Conservation (phyloP, 495 filamentous ascomycete genomes). For the Cryomyces antarcticus region DNA sequence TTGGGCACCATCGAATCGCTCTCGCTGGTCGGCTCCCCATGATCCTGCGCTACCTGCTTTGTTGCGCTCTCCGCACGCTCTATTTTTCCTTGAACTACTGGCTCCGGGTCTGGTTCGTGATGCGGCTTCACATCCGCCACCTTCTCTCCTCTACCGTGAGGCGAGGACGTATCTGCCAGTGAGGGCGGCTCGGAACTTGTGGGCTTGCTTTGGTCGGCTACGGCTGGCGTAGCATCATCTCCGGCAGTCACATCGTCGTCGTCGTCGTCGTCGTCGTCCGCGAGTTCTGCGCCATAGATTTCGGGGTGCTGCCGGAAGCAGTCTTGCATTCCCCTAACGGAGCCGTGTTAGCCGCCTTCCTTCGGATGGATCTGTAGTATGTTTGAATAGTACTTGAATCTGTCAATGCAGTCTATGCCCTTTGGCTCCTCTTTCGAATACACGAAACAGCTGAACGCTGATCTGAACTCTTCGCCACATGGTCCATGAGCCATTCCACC, state of each 20-base stretch:
- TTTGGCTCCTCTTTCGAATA: constrained; percentile 90
- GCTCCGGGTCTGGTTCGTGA: constrained; percentile 12
- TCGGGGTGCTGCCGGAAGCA: constrained; percentile 88
- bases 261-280: constrained; percentile 53
- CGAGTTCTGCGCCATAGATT: constrained; percentile 74
- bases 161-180: background rate
- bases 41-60: constrained; percentile 3
- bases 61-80: constrained; percentile 10
- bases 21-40: constrained; percentile 2
- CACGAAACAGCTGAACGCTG: constrained; percentile 93
- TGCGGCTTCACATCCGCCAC: background rate
- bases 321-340: constrained; percentile 69
- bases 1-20: constrained; percentile 5
- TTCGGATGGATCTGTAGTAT: background rate
- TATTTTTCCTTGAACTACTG: constrained; percentile 4
- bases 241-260: constrained; percentile 3
- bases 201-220: no score
- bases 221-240: background rate
- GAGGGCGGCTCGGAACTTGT: background rate
- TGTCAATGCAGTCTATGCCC: constrained; percentile 94
- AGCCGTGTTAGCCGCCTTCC: no score
- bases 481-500: constrained; percentile 96
- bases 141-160: background rate
- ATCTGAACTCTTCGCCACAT: constrained; percentile 85
- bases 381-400: constrained; percentile 58